Evolutionary conservation across 73 alveolate species (phyloP).

Genomic region (Uronychia binucleata): DNA sequence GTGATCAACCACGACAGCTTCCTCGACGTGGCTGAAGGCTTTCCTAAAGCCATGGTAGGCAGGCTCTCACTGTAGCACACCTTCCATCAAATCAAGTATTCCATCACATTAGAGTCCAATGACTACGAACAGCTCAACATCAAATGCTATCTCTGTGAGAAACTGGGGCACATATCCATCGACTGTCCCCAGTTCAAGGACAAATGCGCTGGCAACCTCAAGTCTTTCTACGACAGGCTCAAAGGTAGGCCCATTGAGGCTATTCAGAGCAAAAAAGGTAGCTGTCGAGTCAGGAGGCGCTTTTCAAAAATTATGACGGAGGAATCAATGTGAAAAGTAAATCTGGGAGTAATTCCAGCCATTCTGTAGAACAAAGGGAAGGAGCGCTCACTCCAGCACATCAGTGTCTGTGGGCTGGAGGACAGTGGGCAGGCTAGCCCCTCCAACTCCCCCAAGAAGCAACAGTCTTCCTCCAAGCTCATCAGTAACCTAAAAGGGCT

Average conservation of each 20-base stretch:
- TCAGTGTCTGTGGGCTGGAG: background rate
- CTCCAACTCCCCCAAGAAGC: background rate
- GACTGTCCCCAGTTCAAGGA: slow-evolving; percentile 51
- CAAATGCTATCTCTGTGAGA: slow-evolving; percentile 77
- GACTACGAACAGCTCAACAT: slow-evolving; percentile 38
- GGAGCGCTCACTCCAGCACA: background rate
- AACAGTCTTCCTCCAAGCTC: background rate
- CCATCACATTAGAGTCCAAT: slow-evolving; percentile 23
- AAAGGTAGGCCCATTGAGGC: background rate
- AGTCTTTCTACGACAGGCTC: slow-evolving; percentile 38
- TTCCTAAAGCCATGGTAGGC: slow-evolving; percentile 63
- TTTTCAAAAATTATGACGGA: background rate
- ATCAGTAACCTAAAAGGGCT: background rate
- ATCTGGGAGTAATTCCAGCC: background rate
- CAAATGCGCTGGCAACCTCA: slow-evolving; percentile 50
- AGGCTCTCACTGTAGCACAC: slow-evolving; percentile 19
- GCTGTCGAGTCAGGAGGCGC: background rate
- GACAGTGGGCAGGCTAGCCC: background rate
- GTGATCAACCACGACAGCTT: slow-evolving; percentile 62
- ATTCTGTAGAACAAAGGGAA: background rate
- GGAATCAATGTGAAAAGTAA: background rate
- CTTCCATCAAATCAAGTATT: slow-evolving; percentile 47
- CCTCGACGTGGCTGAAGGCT: slow-evolving; percentile 30
- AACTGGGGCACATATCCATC: slow-evolving; percentile 67
- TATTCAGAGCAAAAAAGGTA: background rate